Percentiles rank a stretch among this genome's conserved stretches.
These are phyloP conservation scores for Buddleja alternifolia DNA, from an alignment of 257 asterid species.

Conservation along the genomic window DNA sequence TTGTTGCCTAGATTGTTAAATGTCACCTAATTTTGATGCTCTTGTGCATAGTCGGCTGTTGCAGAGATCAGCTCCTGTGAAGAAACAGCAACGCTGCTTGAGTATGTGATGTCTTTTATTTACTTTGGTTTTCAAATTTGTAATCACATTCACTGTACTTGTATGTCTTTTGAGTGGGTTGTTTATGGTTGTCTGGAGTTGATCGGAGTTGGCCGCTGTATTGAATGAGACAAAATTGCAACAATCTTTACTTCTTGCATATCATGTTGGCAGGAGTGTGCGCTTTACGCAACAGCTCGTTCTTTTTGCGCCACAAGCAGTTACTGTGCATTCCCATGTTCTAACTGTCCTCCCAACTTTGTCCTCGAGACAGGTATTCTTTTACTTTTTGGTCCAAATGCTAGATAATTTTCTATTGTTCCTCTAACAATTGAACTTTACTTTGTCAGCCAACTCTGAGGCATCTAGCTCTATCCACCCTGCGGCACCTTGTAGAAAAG, in stretches of 20 bases:
- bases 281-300: constrained; percentile 97
- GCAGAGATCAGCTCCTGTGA: constrained; percentile 95
- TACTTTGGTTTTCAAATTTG: constrained; percentile 13
- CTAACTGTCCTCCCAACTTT: constrained; percentile 93
- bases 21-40: constrained; percentile 37
- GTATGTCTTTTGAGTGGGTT: constrained; percentile 9
- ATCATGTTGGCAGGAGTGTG: constrained; percentile 67
- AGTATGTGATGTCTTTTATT: constrained; percentile 56
- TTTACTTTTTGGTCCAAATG: constrained; percentile 21
- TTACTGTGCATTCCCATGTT: constrained; percentile 88
- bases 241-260: constrained; percentile 29
- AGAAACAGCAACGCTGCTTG: constrained; percentile 90
- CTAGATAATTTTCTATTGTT: constrained; percentile 16
- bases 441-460: constrained; percentile 87
- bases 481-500: constrained; percentile 95
- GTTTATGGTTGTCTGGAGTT: constrained; percentile 22
- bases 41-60: constrained; percentile 78
- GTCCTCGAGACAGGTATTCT: constrained; percentile 88
- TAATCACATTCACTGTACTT: constrained; percentile 16
- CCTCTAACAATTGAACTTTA: constrained; percentile 36
- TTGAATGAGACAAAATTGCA: neutral
- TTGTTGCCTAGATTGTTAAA: constrained; percentile 28
- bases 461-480: constrained; percentile 89
- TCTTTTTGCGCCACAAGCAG: constrained; percentile 98
- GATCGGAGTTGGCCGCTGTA: constrained; percentile 15